These are phyloP conservation scores for Colletotrichum viniferum DNA, from an alignment of 2,329 filamentous ascomycete species.

Conservation along the genomic window DNA sequence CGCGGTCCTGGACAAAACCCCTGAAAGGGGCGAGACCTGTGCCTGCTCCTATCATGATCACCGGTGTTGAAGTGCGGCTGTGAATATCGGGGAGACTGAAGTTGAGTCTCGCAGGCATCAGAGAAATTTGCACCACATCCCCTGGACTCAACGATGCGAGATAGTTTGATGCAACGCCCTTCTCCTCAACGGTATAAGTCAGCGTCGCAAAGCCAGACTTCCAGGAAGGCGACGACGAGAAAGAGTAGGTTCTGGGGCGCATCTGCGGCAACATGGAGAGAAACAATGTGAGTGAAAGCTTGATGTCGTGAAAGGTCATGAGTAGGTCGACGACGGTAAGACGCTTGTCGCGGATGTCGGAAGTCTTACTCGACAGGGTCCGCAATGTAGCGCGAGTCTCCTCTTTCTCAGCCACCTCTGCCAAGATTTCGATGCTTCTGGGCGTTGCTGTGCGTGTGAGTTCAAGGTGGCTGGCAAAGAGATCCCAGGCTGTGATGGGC, in stretches of 20 bases:
- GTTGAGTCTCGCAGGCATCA: constrained; percentile 34
- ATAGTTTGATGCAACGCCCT: constrained; percentile 59
- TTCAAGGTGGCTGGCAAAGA: not conserved
- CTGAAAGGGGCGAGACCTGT: constrained; percentile 67
- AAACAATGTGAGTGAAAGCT: not conserved
- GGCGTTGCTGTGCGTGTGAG: not conserved
- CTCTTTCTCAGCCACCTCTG: not conserved
- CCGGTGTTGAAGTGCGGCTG: constrained; percentile 46
- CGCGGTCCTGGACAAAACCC: constrained; percentile 67
- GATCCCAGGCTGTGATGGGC: not conserved
- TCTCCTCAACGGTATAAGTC: constrained; percentile 70
- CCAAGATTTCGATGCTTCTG: not conserved
- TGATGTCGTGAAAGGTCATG: not conserved
- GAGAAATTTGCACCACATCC: constrained; percentile 43
- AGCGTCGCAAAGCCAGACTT: constrained; percentile 63
- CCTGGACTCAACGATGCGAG: constrained; percentile 43
- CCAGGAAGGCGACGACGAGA: constrained; percentile 74
- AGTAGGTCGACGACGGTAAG: not conserved
- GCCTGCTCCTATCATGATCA: constrained; percentile 57
- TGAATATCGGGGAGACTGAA: constrained; percentile 49
- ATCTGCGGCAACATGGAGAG: not conserved
- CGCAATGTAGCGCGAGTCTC: not conserved
- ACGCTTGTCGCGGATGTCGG: not conserved
- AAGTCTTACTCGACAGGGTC: not conserved
- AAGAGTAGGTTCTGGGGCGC: constrained; percentile 47